These are phyloP conservation scores for Picea glauca DNA, from an alignment of 75 land plant species.

Conservation along the genomic window DNA sequence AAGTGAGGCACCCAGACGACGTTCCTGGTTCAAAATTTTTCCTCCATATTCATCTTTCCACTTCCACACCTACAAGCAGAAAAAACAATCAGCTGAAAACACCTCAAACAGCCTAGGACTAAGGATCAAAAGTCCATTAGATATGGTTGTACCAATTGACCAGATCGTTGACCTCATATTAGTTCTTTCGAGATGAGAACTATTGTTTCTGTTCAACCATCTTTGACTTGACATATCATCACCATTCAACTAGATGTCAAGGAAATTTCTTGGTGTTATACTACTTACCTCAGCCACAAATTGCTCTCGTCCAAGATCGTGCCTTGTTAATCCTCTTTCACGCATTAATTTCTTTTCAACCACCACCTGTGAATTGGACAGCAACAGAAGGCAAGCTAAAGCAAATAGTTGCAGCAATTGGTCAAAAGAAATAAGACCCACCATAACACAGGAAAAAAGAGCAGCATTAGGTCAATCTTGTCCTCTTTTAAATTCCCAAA, in stretches of 20 bases:
- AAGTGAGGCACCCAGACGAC: slow-evolving; percentile 84
- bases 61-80: slow-evolving; percentile 72
- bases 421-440: background rate
- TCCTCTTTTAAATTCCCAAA: no score
- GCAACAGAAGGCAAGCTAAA: no score
- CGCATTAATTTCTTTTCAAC: slow-evolving; percentile 97
- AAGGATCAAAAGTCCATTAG: background rate
- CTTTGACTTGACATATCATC: background rate
- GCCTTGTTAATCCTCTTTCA: slow-evolving; percentile 76
- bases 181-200: background rate
- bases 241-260: no score
- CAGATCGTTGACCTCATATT: background rate
- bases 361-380: slow-evolving; percentile 56
- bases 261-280: no score
- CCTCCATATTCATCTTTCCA: slow-evolving; percentile 94
- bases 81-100: background rate
- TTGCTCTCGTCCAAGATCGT: slow-evolving; percentile 84
- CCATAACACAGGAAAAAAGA: background rate
- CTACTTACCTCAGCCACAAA: slow-evolving; percentile 71
- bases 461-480: no score
- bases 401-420: background rate
- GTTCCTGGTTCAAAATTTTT: slow-evolving; percentile 64
- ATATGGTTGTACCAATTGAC: background rate
- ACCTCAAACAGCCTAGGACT: background rate
- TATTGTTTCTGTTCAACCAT: background rate